A percentile compares a stretch with the other conserved stretches of the same genome.
Conservation (phyloP, 2,329 filamentous ascomycete genomes). For the Scleromitrula shiraiana region DNA sequence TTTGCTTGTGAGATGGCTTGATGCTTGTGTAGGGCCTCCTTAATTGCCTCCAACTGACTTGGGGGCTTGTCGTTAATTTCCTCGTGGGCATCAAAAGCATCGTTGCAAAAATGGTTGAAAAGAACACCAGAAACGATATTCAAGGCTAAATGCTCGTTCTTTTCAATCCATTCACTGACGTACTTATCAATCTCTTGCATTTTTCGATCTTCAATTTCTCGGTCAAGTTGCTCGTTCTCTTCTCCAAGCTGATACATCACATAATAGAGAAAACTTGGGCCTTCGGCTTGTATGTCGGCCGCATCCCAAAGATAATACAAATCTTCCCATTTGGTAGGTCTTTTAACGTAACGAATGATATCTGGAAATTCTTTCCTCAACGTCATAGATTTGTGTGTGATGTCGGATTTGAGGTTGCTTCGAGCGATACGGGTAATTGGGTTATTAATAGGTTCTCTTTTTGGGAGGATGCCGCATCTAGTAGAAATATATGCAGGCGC, state of each 20-base stretch:
- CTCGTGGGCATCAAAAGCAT: not conserved
- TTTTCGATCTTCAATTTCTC: not conserved
- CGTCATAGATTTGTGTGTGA: constrained; percentile 9
- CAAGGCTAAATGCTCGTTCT: not conserved
- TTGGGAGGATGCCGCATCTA: constrained; percentile 5
- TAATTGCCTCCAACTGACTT: not conserved
- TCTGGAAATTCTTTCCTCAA: constrained; percentile 5
- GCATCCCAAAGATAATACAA: constrained; percentile 30
- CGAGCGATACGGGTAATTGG: constrained; percentile 10
- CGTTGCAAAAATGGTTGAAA: not conserved
- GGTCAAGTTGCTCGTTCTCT: constrained; percentile 8
- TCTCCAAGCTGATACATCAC: constrained; percentile 22
- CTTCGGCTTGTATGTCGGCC: constrained; percentile 26
- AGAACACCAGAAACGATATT: not conserved
- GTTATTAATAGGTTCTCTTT: constrained; percentile 9
- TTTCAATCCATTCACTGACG: constrained; percentile 15
- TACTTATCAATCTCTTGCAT: constrained; percentile 13
- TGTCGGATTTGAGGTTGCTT: constrained; percentile 10
- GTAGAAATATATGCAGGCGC: constrained; percentile 21
- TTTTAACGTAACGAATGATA: constrained; percentile 8
- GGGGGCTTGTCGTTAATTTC: not conserved
- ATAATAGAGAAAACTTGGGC: constrained; percentile 25
- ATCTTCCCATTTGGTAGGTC: constrained; percentile 18
- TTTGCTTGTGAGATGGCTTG: too few species aligned
- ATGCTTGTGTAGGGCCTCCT: not conserved